Percentiles rank a stretch among this genome's conserved stretches.
Conservation (phyloP, 2,329 filamentous ascomycete species). For the Sclerotinia glacialis region DNA sequence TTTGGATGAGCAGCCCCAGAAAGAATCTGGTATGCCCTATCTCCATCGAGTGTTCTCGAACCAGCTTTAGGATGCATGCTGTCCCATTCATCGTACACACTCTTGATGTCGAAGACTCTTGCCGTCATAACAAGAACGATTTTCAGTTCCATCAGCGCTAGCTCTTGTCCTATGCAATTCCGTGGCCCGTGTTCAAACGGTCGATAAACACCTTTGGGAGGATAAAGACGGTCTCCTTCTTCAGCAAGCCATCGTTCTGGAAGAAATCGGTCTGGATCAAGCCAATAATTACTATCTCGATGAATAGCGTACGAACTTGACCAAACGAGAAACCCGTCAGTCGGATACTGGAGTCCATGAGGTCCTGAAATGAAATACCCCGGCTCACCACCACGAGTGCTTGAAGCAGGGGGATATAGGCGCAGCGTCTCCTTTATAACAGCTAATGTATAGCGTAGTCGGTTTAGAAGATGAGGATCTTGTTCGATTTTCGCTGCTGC, state of each 20-base stretch:
- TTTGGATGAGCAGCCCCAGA: slow-evolving; percentile 4
- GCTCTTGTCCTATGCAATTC: neutral
- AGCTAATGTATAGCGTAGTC: slow-evolving; percentile 25
- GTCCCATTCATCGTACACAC: neutral
- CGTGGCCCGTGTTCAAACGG: neutral
- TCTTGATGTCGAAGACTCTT: neutral
- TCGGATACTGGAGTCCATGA: neutral
- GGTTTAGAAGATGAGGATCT: slow-evolving; percentile 23
- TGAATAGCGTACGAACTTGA: slow-evolving; percentile 1
- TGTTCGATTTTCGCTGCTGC: slow-evolving; percentile 10
- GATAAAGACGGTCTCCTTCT: neutral
- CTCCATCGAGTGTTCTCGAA: neutral
- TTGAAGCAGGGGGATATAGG: slow-evolving; percentile 22
- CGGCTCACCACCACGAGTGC: neutral
- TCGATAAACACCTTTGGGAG: neutral
- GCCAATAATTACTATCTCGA: neutral
- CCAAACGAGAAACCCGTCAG: slow-evolving; percentile 1
- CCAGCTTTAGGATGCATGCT: neutral
- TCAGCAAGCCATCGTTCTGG: slow-evolving; percentile 12
- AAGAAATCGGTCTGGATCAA: neutral
- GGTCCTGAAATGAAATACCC: neutral
- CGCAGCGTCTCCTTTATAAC: slow-evolving; percentile 28
- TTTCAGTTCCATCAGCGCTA: neutral
- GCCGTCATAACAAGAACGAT: neutral
- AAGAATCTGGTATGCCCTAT: slow-evolving; percentile 1